Conservation (phyloP, 1,139 yeast species). For the Komagataea norvegica region DNA sequence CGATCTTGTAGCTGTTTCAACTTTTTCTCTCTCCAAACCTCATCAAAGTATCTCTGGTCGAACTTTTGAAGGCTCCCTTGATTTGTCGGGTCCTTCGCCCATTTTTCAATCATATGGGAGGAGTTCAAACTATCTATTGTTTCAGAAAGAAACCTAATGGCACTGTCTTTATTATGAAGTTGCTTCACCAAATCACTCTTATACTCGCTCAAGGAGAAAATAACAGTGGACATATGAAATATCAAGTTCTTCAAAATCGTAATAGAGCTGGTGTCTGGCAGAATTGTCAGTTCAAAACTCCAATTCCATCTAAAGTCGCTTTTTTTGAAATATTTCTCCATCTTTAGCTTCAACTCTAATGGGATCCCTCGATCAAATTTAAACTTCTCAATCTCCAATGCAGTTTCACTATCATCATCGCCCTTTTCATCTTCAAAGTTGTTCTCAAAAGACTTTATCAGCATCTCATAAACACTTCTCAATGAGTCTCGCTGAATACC, state of each 20-base stretch:
- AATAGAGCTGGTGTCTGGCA: constrained; percentile 22
- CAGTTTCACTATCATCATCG: constrained; percentile 11
- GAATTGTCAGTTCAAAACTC: constrained; percentile 19
- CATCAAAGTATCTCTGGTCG: constrained; percentile 13
- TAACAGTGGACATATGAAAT: constrained; percentile 20
- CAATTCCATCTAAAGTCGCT: constrained; percentile 16
- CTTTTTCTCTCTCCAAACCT: constrained; percentile 17
- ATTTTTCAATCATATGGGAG: constrained; percentile 20
- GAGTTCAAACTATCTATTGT: constrained; percentile 26
- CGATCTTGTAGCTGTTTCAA: constrained; percentile 11
- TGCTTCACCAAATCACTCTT: constrained; percentile 17
- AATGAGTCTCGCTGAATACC: constrained; percentile 18
- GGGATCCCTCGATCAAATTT: constrained; percentile 20
- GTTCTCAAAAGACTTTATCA: constrained; percentile 14
- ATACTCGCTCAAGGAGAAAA: constrained; percentile 19
- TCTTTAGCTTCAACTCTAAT: constrained; percentile 14
- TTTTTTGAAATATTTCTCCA: constrained; percentile 8
- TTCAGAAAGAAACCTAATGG: constrained; percentile 25
- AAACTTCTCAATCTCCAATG: constrained; percentile 9
- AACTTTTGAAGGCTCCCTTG: constrained; percentile 14
- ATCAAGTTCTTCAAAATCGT: constrained; percentile 19
- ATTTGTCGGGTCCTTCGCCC: constrained; percentile 28
- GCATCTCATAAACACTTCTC: constrained; percentile 10
- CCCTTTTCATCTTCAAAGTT: constrained; percentile 12
- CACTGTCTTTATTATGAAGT: constrained; percentile 20